Conservation (phyloP, 202 grass and related monocot genomes). For the Brachypodium distachyon region DNA sequence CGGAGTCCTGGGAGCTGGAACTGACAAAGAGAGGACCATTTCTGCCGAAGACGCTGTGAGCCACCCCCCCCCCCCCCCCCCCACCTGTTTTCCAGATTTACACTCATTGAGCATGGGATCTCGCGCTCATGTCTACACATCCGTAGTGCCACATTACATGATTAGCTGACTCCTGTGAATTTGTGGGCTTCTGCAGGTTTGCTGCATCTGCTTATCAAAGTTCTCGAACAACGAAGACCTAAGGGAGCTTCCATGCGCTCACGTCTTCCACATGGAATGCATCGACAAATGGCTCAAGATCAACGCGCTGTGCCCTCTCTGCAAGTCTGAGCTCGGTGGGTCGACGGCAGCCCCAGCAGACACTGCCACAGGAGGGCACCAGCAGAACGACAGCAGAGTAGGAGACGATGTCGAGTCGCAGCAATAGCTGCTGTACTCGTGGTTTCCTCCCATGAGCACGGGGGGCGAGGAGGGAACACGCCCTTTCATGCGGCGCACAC, state of each 20-base stretch:
- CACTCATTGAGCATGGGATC: not conserved
- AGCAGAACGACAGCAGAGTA: constrained; percentile 13
- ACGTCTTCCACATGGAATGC: constrained; percentile 80
- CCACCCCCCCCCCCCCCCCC: too few species aligned
- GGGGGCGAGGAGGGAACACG: constrained; percentile 1
- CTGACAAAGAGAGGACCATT: constrained; percentile 55
- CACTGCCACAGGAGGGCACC: not conserved
- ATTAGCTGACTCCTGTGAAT: not conserved
- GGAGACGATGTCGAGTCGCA: constrained; percentile 40
- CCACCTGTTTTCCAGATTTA: not conserved
- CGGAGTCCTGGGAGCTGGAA: constrained; percentile 63
- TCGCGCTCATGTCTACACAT: not conserved
- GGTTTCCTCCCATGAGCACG: not conserved
- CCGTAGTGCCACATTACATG: not conserved
- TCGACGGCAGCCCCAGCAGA: not conserved
- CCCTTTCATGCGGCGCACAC: not conserved
- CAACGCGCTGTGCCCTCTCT: constrained; percentile 76
- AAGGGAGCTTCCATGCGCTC: constrained; percentile 62
- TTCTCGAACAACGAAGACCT: constrained; percentile 71
- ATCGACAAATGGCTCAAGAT: constrained; percentile 94
- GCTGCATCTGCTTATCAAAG: constrained; percentile 75
- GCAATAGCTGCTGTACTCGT: constrained; percentile 13
- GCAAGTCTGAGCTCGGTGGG: constrained; percentile 51
- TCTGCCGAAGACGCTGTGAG: constrained; percentile 73
- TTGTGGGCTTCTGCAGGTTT: constrained; percentile 39